Evolutionary conservation across 495 filamentous ascomycete genomes (phyloP).

Genomic region (Trichoderma virens): DNA sequence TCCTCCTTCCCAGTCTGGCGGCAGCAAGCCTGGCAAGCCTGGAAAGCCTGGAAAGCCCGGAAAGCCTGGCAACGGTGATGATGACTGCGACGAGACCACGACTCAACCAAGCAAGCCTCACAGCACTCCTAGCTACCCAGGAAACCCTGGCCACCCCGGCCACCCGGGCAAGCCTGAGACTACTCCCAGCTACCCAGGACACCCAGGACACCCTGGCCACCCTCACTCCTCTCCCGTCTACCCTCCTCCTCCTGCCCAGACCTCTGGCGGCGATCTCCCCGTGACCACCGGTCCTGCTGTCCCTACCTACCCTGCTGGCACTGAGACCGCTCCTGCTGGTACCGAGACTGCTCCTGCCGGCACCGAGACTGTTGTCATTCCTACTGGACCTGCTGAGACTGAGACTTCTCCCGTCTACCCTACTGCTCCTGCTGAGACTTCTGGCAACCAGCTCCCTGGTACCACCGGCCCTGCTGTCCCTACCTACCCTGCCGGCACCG

Average conservation of each 20-base stretch:
- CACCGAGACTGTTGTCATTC: neutral
- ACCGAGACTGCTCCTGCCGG: neutral
- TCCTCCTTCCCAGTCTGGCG: too few species aligned
- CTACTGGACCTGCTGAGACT: neutral
- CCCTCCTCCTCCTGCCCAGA: conserved; percentile 17
- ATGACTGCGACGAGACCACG: neutral
- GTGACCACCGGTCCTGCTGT: conserved; percentile 21
- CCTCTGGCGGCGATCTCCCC: conserved; percentile 15
- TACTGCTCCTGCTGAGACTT: neutral
- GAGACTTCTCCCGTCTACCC: neutral
- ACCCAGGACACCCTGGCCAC: too few species aligned
- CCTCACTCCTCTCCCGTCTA: neutral
- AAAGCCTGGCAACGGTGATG: too few species aligned
- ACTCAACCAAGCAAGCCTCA: too few species aligned
- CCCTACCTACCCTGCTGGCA: conserved; percentile 17
- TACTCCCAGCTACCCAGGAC: neutral
- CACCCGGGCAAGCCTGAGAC: neutral
- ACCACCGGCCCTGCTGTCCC: neutral
- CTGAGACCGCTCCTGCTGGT: conserved; percentile 4
- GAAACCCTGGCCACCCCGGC: too few species aligned
- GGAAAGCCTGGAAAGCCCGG: too few species aligned
- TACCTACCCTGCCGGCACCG: neutral
- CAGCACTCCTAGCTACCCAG: neutral
- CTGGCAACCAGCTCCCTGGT: neutral
- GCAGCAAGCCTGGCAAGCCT: too few species aligned